These are phyloP conservation scores for Mercurialis annua DNA, from an alignment of 345 rosid genomes.

Conservation along the genomic window DNA sequence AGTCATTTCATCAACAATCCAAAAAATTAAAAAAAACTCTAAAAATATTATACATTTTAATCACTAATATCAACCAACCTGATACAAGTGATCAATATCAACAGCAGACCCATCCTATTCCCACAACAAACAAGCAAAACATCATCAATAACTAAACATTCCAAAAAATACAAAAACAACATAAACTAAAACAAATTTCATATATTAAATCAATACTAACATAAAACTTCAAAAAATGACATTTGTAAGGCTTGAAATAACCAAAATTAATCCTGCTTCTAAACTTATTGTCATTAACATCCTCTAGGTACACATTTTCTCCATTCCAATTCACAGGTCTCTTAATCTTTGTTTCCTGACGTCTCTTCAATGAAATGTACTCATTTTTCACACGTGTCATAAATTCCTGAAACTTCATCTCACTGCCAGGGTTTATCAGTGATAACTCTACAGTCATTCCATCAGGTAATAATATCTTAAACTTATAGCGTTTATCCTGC, in stretches of 20 bases:
- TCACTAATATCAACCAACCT: constrained; percentile 35
- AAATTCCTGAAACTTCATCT: constrained; percentile 36
- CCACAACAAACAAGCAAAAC: background rate
- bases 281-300: constrained; percentile 27
- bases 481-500: constrained; percentile 21
- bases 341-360: constrained; percentile 12
- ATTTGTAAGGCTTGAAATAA: constrained; percentile 34
- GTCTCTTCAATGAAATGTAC: constrained; percentile 22
- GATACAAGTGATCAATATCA: constrained; percentile 33
- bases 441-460: constrained; percentile 37
- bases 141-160: background rate
- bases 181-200: background rate
- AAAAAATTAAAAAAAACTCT: background rate
- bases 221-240: constrained; percentile 45
- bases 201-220: constrained; percentile 37
- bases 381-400: constrained; percentile 30
- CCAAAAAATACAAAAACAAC: background rate
- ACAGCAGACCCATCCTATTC: constrained; percentile 56
- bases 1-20: background rate
- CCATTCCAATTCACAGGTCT: constrained; percentile 36
- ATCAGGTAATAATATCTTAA: constrained; percentile 54
- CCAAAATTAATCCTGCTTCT: constrained; percentile 25
- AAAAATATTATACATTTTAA: background rate
- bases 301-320: constrained; percentile 25
- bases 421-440: constrained; percentile 17